These are phyloP conservation scores for Sphaerobolus stellatus DNA, from an alignment of 1,284 basidiomycete species.

Conservation along the genomic window DNA sequence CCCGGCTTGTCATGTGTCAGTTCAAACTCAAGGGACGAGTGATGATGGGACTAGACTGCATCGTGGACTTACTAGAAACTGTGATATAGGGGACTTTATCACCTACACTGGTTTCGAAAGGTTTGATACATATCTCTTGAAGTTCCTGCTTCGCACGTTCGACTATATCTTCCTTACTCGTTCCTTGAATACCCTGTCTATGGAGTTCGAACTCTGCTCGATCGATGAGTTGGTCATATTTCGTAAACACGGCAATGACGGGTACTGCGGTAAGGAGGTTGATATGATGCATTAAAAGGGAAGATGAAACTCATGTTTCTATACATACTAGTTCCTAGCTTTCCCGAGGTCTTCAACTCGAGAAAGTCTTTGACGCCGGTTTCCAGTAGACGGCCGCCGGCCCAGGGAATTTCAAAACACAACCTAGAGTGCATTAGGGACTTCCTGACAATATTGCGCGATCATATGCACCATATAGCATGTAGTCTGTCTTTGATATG, in stretches of 20 bases:
- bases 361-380: too few relatives aligned
- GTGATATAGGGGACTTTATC: neutral
- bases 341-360: too few relatives aligned
- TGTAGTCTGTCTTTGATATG: too few relatives aligned
- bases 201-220: neutral
- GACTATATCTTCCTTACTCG: neutral
- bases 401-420: too few relatives aligned
- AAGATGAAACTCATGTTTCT: too few relatives aligned
- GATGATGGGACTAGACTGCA: neutral
- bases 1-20: slow-evolving; percentile 3
- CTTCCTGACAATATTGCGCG: too few relatives aligned
- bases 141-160: neutral
- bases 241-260: neutral
- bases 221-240: slow-evolving; percentile 69
- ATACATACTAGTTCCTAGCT: too few relatives aligned
- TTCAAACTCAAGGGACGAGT: neutral
- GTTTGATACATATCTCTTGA: neutral
- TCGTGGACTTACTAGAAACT: neutral
- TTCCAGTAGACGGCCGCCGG: too few relatives aligned
- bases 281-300: too few relatives aligned
- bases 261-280: neutral
- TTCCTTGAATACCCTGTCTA: neutral
- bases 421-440: too few relatives aligned
- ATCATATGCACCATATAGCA: too few relatives aligned
- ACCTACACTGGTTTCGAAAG: neutral